Evolutionary conservation across 176 grass and related monocot genomes (phyloP), one percentile per base, ranked within the genome.

Genomic region (Cymbopogon citratus): DNA sequence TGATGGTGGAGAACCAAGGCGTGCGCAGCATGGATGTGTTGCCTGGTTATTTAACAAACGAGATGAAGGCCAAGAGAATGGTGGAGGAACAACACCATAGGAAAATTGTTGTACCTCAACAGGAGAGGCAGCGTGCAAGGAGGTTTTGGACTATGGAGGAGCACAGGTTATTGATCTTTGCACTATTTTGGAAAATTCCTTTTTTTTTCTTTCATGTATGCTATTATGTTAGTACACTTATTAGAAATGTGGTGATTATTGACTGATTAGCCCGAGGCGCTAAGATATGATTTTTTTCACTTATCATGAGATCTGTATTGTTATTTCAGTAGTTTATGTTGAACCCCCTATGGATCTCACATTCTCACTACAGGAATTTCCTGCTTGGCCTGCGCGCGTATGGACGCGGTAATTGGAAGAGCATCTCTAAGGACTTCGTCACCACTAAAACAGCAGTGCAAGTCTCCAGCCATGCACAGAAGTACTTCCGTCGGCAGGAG

Each of bases 391-490:
- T 87, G 1, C 3, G 0, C 0, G 29, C 48, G n/a, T 87, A 48
- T 5, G 79, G 85, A 0, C 74, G 80, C 0, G 74, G 86, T 0
- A 35, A 83, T 1, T 83, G 80, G 86, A 73, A 83, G 44, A 73
- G 21, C 65, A 87, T 87, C 35, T 71, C 80, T 5, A 87, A 7
- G 19, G 8, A 78, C 34, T 83, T 87, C 2, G 80, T 87, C 25
- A 65, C 56, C 19, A 78, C 66, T 0, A 87, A n/a, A 45, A 83
- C 49, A 0, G 2, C 86, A 1, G 43, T 71, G 34, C 80, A 83
- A 1, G 13, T 88, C 21, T 78, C 80, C 3, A 87, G 74, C 57
- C 86, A 88, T 3, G 86, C 86, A 1, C 80, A 79, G 3, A 83
- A 83, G 74, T 87, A 56, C 66, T 87, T 73, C 35, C 61, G 46